Percentiles rank a stretch among this genome's conserved stretches.
Conservation (phyloP, 1,139 yeast genomes). For the Ashbya aceris region DNA sequence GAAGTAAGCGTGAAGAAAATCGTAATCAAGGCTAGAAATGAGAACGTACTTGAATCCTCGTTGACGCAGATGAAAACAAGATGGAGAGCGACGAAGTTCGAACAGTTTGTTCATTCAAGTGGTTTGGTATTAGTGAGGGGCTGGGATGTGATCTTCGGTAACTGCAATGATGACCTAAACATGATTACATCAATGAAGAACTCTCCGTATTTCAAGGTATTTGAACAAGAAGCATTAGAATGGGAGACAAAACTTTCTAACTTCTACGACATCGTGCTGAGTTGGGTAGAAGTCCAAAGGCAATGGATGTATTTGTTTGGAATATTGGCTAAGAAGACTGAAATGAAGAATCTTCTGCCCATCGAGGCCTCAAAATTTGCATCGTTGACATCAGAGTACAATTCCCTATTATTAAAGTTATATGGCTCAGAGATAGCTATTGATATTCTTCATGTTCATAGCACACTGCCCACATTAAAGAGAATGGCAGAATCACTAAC, state of each 20-base stretch:
- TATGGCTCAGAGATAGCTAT: constrained; percentile 45
- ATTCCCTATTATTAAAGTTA: constrained; percentile 42
- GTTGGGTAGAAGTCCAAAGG: constrained; percentile 81
- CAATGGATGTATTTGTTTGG: constrained; percentile 86
- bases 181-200: constrained; percentile 62
- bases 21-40: constrained; percentile 63
- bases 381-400: constrained; percentile 54
- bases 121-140: constrained; percentile 52
- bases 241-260: constrained; percentile 50
- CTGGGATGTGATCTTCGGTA: constrained; percentile 58
- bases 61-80: constrained; percentile 37
- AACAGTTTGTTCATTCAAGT: constrained; percentile 45
- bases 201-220: constrained; percentile 53
- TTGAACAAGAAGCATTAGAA: constrained; percentile 48
- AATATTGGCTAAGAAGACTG: constrained; percentile 52
- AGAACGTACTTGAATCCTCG: constrained; percentile 53
- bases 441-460: constrained; percentile 49
- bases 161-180: constrained; percentile 51
- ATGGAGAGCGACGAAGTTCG: constrained; percentile 45
- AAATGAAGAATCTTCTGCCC: constrained; percentile 56
- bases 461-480: constrained; percentile 40
- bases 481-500: constrained; percentile 47
- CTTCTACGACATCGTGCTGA: constrained; percentile 47
- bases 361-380: constrained; percentile 61
- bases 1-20: constrained; percentile 41